Percentiles rank a stretch among this genome's conserved stretches.
phyloP scores from a whole-genome alignment of 163 green algal genomes.

The Chlorella variabilis region DNA sequence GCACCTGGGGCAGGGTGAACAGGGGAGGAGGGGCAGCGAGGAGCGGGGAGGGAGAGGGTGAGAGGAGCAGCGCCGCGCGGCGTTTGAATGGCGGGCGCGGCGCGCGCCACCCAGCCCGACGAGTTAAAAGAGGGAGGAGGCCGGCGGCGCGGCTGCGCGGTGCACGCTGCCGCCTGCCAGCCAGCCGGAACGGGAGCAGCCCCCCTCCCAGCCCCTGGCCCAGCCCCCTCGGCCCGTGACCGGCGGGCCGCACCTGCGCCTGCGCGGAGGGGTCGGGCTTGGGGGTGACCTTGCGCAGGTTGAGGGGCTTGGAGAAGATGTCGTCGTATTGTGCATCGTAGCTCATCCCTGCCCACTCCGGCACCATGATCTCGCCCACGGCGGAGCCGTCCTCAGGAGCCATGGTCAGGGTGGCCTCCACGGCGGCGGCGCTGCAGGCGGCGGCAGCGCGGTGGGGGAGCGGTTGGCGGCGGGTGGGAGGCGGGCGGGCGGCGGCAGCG shows the following conservation, averaged over 20 bases:
- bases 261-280: conserved; percentile 82
- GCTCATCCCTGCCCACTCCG: conserved; percentile 34
- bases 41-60: neutral
- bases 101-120: too few species aligned
- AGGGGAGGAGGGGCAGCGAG: neutral
- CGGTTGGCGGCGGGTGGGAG: neutral
- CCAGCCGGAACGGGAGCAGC: too few species aligned
- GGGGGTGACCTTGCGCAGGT: conserved; percentile 68
- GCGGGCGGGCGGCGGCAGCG: too few species aligned
- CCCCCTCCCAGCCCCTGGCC: too few species aligned
- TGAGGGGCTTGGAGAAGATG: conserved; percentile 70
- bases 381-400: neutral
- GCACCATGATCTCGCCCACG: conserved; percentile 19
- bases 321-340: conserved; percentile 79
- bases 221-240: too few species aligned
- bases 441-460: neutral
- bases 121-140: too few species aligned
- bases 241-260: conserved; percentile 47
- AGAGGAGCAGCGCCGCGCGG: too few species aligned
- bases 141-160: too few species aligned
- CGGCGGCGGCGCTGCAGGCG: conserved; percentile 13
- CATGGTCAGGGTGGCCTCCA: neutral
- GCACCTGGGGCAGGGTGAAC: neutral
- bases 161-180: too few species aligned
- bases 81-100: too few species aligned